Evolutionary conservation across 2,329 filamentous ascomycete genomes (phyloP).

Genomic region (Neonectria punicea): DNA sequence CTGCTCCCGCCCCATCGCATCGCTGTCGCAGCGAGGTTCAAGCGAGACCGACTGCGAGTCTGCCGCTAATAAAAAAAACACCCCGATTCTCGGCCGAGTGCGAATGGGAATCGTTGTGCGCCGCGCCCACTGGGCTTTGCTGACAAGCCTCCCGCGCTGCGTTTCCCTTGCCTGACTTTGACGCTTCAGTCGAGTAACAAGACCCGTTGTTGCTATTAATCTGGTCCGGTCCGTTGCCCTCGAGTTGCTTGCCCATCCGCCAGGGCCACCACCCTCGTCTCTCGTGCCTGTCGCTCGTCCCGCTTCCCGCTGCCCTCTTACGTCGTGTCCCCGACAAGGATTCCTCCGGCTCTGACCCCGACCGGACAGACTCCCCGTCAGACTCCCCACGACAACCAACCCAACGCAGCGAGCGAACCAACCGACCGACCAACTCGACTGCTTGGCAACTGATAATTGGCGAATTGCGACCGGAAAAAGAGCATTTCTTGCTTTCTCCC

Average conservation of each 20-base stretch:
- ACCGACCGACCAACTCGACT: conserved; percentile 1
- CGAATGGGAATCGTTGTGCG: conserved; percentile 18
- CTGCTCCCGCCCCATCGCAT: not conserved
- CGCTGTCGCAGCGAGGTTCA: not conserved
- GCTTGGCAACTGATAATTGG: not conserved
- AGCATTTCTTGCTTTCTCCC: conserved; percentile 15
- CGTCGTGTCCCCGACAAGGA: conserved; percentile 17
- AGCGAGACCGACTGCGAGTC: not conserved
- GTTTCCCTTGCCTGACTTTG: not conserved
- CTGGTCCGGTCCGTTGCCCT: not conserved
- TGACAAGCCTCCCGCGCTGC: conserved; percentile 8
- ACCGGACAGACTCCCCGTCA: conserved; percentile 12
- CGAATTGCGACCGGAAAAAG: not conserved
- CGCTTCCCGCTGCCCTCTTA: conserved; percentile 2
- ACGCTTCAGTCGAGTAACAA: conserved; percentile 3
- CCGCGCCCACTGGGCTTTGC: conserved; percentile 5
- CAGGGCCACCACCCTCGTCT: not conserved
- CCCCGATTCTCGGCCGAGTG: conserved; percentile 13
- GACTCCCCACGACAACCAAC: conserved; percentile 17
- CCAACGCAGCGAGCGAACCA: conserved; percentile 1
- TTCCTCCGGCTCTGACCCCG: conserved; percentile 20
- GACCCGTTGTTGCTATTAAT: not conserved
- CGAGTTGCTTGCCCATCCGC: not conserved
- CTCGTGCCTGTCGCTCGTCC: conserved; percentile 1
- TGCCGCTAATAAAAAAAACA: not conserved